Evolutionary conservation across 345 rosid species (phyloP).

Genomic region (Citrus glauca): DNA sequence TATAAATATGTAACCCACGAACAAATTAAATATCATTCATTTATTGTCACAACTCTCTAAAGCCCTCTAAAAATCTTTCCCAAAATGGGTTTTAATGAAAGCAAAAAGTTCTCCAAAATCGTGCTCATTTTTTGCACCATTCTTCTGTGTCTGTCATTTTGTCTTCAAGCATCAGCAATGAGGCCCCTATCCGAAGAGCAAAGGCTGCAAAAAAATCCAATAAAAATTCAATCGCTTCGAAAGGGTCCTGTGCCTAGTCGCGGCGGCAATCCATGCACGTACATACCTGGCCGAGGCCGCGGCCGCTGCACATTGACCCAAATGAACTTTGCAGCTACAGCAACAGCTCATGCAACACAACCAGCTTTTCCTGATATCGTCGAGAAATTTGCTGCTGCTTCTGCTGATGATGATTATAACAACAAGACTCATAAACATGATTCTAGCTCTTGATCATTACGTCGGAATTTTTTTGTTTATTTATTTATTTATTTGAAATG

Average conservation of each 20-base stretch:
- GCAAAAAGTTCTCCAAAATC: neutral
- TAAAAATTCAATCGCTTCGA: constrained; percentile 27
- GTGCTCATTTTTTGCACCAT: neutral
- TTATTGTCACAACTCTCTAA: no score
- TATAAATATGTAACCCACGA: no score
- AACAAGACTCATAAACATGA: constrained; percentile 6
- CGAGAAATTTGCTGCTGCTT: neutral
- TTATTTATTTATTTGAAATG: neutral
- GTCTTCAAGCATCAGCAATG: constrained; percentile 10
- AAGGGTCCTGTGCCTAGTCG: constrained; percentile 34
- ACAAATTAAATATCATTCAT: no score
- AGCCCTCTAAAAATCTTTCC: neutral
- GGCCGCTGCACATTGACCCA: constrained; percentile 32
- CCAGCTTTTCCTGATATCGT: constrained; percentile 14
- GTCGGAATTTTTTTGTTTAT: neutral
- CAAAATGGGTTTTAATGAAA: neutral
- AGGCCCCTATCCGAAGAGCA: constrained; percentile 27
- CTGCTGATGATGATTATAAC: neutral
- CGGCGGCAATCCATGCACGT: constrained; percentile 30
- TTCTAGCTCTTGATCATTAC: neutral
- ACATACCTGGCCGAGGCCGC: constrained; percentile 19
- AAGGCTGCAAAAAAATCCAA: neutral
- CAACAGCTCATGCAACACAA: neutral
- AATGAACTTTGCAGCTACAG: constrained; percentile 22
- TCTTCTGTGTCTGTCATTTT: neutral